Conservation (phyloP, 495 filamentous ascomycete species). For the Hypoxylon subgilvum region DNA sequence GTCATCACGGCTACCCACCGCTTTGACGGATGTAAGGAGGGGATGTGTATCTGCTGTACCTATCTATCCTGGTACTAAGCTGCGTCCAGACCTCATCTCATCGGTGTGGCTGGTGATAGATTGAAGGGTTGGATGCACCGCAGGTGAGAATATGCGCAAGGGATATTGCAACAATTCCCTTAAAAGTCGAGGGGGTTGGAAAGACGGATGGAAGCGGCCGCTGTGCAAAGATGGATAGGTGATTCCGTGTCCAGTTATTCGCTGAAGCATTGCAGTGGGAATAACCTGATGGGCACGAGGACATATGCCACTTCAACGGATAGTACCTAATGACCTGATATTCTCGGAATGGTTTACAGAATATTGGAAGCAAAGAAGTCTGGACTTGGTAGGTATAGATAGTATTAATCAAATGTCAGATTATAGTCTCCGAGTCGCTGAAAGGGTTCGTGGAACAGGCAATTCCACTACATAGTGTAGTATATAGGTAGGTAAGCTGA, state of each 20-base stretch:
- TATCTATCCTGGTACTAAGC: no score
- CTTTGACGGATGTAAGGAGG: neutral
- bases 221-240: neutral
- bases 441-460: slow-evolving; percentile 21
- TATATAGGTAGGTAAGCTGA: neutral
- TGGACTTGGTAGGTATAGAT: no score
- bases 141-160: slow-evolving; percentile 4
- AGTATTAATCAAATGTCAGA: slow-evolving; percentile 18
- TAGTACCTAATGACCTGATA: slow-evolving; percentile 3
- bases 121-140: neutral
- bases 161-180: slow-evolving; percentile 2
- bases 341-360: slow-evolving; percentile 1
- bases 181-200: neutral
- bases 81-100: no score
- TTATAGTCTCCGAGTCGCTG: slow-evolving; percentile 17
- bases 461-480: slow-evolving; percentile 3
- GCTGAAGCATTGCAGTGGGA: neutral
- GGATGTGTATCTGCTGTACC: no score
- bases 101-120: neutral
- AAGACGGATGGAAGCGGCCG: slow-evolving; percentile 4
- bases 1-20: slow-evolving; percentile 19
- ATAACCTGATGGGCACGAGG: no score
- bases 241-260: neutral
- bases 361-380: neutral
- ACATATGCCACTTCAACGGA: neutral